Percentiles rank a stretch among this genome's conserved stretches.
These are phyloP conservation scores for Anthoceros angustus DNA, from an alignment of 225 moss, liverwort and hornwort genomes.

Conservation along the genomic window DNA sequence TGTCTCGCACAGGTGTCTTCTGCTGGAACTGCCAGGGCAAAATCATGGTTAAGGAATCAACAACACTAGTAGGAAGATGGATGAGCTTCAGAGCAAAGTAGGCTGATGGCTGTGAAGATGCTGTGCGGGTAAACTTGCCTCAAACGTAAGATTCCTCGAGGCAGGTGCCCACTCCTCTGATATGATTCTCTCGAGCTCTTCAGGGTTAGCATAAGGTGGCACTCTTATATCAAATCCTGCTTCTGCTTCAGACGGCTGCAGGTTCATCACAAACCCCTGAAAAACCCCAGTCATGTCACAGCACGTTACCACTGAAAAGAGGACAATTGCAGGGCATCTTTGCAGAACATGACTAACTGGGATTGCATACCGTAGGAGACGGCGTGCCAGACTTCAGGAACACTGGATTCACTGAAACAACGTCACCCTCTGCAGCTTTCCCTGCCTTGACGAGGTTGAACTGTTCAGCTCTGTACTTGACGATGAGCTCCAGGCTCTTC, in stretches of 20 bases:
- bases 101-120: too few species aligned
- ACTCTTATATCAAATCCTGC: slow-evolving; percentile 90
- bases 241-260: slow-evolving; percentile 92
- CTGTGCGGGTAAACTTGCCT: neutral
- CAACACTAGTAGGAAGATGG: too few species aligned
- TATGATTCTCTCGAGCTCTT: slow-evolving; percentile 40
- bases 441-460: slow-evolving; percentile 68
- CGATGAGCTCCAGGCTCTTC: slow-evolving; percentile 48
- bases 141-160: slow-evolving; percentile 51
- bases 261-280: slow-evolving; percentile 93
- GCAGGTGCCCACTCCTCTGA: slow-evolving; percentile 90
- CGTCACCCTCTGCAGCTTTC: slow-evolving; percentile 55
- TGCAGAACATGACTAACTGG: neutral
- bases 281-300: neutral
- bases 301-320: neutral
- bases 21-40: slow-evolving; percentile 34
- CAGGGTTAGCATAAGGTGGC: slow-evolving; percentile 38
- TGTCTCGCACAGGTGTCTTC: slow-evolving; percentile 28
- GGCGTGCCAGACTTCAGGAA: slow-evolving; percentile 70
- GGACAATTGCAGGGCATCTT: neutral
- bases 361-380: slow-evolving; percentile 41
- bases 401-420: slow-evolving; percentile 47
- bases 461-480: slow-evolving; percentile 41
- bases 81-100: too few species aligned
- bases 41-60: neutral